Evolutionary conservation across 257 asterid species (phyloP), one percentile per base, ranked within the genome.

Genomic region (Fraxinus excelsior): DNA sequence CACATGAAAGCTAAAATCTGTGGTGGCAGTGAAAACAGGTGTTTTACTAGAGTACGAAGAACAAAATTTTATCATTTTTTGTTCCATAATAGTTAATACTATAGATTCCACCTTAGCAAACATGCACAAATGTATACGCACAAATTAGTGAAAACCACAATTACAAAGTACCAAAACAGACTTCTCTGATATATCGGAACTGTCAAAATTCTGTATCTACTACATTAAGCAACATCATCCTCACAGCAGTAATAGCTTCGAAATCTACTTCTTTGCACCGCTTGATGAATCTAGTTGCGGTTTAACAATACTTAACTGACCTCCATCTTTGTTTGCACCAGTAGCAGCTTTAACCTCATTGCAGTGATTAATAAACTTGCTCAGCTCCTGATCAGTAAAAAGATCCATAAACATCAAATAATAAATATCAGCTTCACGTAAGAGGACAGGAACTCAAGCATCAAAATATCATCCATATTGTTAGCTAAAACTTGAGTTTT

Each of bases 281-380:
- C 72, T 66, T 46, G 94, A 84, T 40, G 89, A 82, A 42, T 89
- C 91, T 5, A 74, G 25, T 9, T 74, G 87, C 18, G 79, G 68
- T 83, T 92, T 91, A 53, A 94, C 93, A 44, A 94, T 85, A 76
- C 89, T 81, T 71, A 94, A 81, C 68, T 94, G 93, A 51, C 98
- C 98, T 72, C 98, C 98, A 18, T 94, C 97, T 86, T 94, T 94
- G 75, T 89, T 92, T 35, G 98, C 98, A 77, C 79, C 75, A 13
- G 95, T 87, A 18, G 96, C 95, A 2, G 97, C 94, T 88, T 92
- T 78, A 34, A 77, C 73, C 77, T 84, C 88, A 31, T 84, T 87
- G 81, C 90, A 87, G 67, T 76, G 28, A 76, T 84, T 84, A 64
- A 87, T 84, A 71, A 87, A 87, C 88, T 87, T 87, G 72, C 87